A percentile compares a stretch with the other conserved stretches of the same genome.
Evolutionary conservation across 2,329 filamentous ascomycete genomes (phyloP).

Genomic region (Fusarium pininemorale): DNA sequence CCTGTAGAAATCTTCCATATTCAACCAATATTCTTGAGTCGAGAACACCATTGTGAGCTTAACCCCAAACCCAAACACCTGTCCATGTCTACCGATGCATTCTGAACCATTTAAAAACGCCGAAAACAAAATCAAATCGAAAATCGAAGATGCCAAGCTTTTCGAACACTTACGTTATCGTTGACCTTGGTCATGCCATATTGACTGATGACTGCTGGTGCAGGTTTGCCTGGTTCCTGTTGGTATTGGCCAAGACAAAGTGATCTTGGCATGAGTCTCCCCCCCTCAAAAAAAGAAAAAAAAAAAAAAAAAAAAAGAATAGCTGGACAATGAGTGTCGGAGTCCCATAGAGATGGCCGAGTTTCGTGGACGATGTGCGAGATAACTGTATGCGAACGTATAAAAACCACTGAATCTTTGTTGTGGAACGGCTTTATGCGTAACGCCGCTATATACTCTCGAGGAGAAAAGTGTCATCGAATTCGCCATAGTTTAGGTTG

Average conservation of each 20-base stretch:
- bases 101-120: neutral
- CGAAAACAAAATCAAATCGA: neutral
- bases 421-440: neutral
- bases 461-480: slow-evolving; percentile 57
- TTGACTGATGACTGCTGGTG: neutral
- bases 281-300: too few species aligned
- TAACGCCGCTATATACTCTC: slow-evolving; percentile 33
- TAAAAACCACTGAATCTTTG: neutral
- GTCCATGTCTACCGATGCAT: neutral
- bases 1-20: neutral
- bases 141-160: neutral
- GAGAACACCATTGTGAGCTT: neutral
- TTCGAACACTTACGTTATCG: neutral
- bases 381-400: neutral
- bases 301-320: neutral
- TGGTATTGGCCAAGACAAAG: neutral
- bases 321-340: neutral
- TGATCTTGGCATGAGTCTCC: neutral
- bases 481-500: slow-evolving; percentile 53
- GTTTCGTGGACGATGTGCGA: neutral
- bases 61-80: slow-evolving; percentile 10
- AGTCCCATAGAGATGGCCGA: neutral
- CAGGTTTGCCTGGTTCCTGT: neutral
- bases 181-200: neutral
- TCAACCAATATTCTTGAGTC: neutral